phyloP scores from a whole-genome alignment of 1,139 yeast genomes.

The Yamadazyma blattariae region DNA sequence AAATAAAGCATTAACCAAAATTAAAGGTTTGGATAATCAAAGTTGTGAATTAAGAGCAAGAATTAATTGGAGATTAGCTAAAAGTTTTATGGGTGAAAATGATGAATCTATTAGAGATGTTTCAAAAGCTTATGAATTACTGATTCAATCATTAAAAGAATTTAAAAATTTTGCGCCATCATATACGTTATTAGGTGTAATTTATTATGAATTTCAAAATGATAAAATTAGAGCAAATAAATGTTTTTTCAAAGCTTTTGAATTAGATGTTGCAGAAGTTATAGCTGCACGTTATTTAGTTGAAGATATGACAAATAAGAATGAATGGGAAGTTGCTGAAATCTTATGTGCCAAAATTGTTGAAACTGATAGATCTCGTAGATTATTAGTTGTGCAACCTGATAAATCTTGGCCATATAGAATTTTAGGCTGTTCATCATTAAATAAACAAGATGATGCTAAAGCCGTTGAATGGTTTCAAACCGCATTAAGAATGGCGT shows the following conservation, averaged over 20 bases:
- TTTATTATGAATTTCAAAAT: conserved; percentile 55
- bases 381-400: conserved; percentile 40
- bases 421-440: conserved; percentile 74
- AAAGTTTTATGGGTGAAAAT: conserved; percentile 34
- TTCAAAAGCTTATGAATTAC: conserved; percentile 43
- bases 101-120: conserved; percentile 27
- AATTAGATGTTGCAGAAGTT: conserved; percentile 73
- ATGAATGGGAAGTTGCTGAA: conserved; percentile 87
- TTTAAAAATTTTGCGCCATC: conserved; percentile 69
- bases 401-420: conserved; percentile 81
- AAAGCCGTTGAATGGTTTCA: conserved; percentile 90
- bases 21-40: conserved; percentile 50
- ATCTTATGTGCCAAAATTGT: conserved; percentile 64
- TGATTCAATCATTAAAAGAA: conserved; percentile 63
- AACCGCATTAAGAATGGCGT: conserved; percentile 68
- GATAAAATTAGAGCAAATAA: conserved; percentile 75
- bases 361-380: conserved; percentile 58
- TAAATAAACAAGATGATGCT: conserved; percentile 71
- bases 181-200: conserved; percentile 73
- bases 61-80: conserved; percentile 71
- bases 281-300: conserved; percentile 74
- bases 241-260: conserved; percentile 89
- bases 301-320: conserved; percentile 56
- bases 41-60: conserved; percentile 57
- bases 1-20: conserved; percentile 34